A percentile compares a stretch with the other conserved stretches of the same genome.
Conservation (phyloP, 2,329 filamentous ascomycete genomes). For the Pseudogymnoascus sp. region DNA sequence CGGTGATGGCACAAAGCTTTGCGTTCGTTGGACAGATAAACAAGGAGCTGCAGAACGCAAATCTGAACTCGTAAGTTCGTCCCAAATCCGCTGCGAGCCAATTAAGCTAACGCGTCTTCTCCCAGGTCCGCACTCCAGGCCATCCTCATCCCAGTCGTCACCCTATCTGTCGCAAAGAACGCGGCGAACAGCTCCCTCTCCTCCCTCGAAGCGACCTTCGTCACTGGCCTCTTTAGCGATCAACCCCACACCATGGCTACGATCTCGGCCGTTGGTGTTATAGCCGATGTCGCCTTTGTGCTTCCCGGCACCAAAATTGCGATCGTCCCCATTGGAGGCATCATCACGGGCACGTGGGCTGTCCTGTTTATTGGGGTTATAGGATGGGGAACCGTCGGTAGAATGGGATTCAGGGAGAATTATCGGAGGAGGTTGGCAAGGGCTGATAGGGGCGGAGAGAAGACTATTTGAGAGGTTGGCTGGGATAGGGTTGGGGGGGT, state of each 20-base stretch:
- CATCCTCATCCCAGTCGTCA: slow-evolving; percentile 62
- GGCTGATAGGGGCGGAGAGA: slow-evolving; percentile 32
- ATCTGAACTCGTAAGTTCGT: slow-evolving; percentile 54
- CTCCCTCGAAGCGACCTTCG: slow-evolving; percentile 64
- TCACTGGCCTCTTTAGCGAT: slow-evolving; percentile 63
- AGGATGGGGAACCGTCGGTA: slow-evolving; percentile 59
- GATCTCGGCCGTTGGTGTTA: slow-evolving; percentile 22
- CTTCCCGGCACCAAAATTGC: slow-evolving; percentile 63
- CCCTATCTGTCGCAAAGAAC: slow-evolving; percentile 51
- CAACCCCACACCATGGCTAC: slow-evolving; percentile 34
- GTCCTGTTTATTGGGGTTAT: slow-evolving; percentile 50
- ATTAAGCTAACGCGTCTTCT: not conserved
- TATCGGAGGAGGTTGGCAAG: slow-evolving; percentile 49
- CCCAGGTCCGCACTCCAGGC: slow-evolving; percentile 42
- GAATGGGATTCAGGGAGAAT: slow-evolving; percentile 59
- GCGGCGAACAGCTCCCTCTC: slow-evolving; percentile 55
- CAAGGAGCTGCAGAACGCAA: slow-evolving; percentile 44
- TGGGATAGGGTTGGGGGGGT: not conserved
- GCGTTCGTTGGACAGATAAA: slow-evolving; percentile 66
- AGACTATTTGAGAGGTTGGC: slow-evolving; percentile 27
- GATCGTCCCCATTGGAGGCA: slow-evolving; percentile 64
- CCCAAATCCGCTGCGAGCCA: not conserved
- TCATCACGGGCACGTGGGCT: slow-evolving; percentile 60
- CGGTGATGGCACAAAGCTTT: slow-evolving; percentile 54
- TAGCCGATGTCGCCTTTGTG: slow-evolving; percentile 49